Conservation (phyloP, 2,329 filamentous ascomycete species). For the Coniella vitis region DNA sequence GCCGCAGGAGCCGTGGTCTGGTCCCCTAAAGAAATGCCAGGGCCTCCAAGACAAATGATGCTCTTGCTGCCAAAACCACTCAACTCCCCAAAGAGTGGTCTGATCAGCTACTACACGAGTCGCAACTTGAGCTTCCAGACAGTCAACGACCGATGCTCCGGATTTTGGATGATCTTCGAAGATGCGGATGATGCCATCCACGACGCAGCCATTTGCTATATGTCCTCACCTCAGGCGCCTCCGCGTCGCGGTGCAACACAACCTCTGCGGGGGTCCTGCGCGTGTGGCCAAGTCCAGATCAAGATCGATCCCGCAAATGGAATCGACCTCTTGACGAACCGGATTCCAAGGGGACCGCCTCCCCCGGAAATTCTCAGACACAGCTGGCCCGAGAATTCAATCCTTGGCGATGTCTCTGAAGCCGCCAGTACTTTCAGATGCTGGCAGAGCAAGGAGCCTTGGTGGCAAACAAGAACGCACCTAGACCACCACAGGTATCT, state of each 20-base stretch:
- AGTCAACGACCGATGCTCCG: too few species aligned
- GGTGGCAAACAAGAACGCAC: constrained; percentile 51
- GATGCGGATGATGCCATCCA: background rate
- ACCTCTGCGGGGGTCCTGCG: background rate
- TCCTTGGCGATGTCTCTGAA: constrained; percentile 33
- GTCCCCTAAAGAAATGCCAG: background rate
- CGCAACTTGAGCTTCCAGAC: too few species aligned
- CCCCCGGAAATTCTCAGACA: constrained; percentile 49
- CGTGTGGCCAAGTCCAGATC: background rate
- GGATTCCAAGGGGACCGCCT: constrained; percentile 34
- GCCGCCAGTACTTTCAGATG: constrained; percentile 33
- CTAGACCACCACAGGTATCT: constrained; percentile 42
- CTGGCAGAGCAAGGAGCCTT: constrained; percentile 40
- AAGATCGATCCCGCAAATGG: constrained; percentile 37
- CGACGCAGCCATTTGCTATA: constrained; percentile 45
- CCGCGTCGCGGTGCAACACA: background rate
- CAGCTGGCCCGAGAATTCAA: too few species aligned
- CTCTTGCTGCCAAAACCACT: too few species aligned
- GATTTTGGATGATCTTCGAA: too few species aligned
- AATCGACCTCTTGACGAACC: constrained; percentile 27
- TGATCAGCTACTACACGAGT: too few species aligned
- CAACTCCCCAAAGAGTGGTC: too few species aligned
- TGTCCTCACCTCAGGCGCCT: constrained; percentile 30
- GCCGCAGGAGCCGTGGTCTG: background rate
- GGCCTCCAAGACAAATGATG: background rate